These are phyloP conservation scores for Claviceps cyperi DNA, from an alignment of 2,329 filamentous ascomycete species.

Conservation along the genomic window DNA sequence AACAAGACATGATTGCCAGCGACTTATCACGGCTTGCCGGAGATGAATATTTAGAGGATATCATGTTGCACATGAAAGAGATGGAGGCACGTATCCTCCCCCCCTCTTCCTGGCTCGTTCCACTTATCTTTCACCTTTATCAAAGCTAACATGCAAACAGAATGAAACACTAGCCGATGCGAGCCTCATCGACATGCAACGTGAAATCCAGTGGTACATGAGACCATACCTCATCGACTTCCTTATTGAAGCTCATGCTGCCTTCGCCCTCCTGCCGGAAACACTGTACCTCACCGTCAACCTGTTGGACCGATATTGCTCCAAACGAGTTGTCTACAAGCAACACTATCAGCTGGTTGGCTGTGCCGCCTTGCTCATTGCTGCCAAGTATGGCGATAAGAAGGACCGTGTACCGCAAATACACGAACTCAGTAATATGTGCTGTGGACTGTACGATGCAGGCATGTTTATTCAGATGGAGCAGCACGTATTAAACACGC, in stretches of 20 bases:
- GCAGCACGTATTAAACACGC: slow-evolving; percentile 95
- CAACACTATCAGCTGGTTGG: slow-evolving; percentile 97
- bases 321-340: slow-evolving; percentile 94
- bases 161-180: slow-evolving; percentile 87
- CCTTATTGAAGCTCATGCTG: slow-evolving; percentile 89
- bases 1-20: slow-evolving; percentile 76
- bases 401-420: slow-evolving; percentile 98
- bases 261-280: slow-evolving; percentile 85
- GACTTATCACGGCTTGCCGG: slow-evolving; percentile 74
- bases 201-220: slow-evolving; percentile 99
- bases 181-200: slow-evolving; percentile 96
- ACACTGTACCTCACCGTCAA: slow-evolving; percentile 95
- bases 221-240: slow-evolving; percentile 96
- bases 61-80: slow-evolving; percentile 82
- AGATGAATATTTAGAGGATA: slow-evolving; percentile 88
- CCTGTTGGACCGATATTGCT: slow-evolving; percentile 94
- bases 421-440: slow-evolving; percentile 96
- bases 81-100: slow-evolving; percentile 56
- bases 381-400: slow-evolving; percentile 96
- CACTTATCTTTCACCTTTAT: neutral
- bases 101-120: neutral
- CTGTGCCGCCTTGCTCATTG: slow-evolving; percentile 88
- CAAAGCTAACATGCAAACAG: slow-evolving; percentile 22
- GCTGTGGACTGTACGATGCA: slow-evolving; percentile 93
- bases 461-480: slow-evolving; percentile 99